These are phyloP conservation scores for Hypoxylon rickii DNA, from an alignment of 495 filamentous ascomycete genomes.

Conservation along the genomic window DNA sequence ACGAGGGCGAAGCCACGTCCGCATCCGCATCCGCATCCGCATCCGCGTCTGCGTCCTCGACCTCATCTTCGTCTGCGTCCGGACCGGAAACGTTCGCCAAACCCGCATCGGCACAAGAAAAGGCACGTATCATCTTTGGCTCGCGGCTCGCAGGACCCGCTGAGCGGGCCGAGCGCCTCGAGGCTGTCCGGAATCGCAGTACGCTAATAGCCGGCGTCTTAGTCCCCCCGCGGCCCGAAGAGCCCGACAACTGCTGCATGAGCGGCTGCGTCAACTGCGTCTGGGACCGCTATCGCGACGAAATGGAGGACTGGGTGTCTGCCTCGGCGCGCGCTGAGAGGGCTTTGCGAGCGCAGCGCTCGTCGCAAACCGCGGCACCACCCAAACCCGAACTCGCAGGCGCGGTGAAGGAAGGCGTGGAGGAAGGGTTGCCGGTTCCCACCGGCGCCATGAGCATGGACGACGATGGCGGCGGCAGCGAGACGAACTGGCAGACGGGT, in stretches of 20 bases:
- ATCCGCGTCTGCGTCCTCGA: neutral
- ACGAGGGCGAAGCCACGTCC: too few relatives aligned
- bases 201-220: conserved; percentile 74
- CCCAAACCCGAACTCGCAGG: neutral
- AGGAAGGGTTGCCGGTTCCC: neutral
- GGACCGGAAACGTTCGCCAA: conserved; percentile 38
- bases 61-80: conserved; percentile 30
- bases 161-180: conserved; percentile 67
- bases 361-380: neutral
- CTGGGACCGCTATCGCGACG: conserved; percentile 89
- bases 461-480: conserved; percentile 79
- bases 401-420: neutral
- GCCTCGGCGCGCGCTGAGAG: conserved; percentile 60
- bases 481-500: conserved; percentile 65
- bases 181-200: conserved; percentile 55
- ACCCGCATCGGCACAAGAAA: conserved; percentile 51
- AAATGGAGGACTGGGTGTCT: conserved; percentile 84
- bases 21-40: neutral
- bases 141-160: conserved; percentile 67
- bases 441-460: conserved; percentile 64
- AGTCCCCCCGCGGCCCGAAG: conserved; percentile 80
- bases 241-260: conserved; percentile 99
- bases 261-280: conserved; percentile 97
- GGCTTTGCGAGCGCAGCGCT: conserved; percentile 39
- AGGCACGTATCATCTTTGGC: conserved; percentile 76